Percentiles rank a stretch among this genome's conserved stretches.
Conservation (phyloP, 495 filamentous ascomycete genomes). For the Trichoderma asperelloides region DNA sequence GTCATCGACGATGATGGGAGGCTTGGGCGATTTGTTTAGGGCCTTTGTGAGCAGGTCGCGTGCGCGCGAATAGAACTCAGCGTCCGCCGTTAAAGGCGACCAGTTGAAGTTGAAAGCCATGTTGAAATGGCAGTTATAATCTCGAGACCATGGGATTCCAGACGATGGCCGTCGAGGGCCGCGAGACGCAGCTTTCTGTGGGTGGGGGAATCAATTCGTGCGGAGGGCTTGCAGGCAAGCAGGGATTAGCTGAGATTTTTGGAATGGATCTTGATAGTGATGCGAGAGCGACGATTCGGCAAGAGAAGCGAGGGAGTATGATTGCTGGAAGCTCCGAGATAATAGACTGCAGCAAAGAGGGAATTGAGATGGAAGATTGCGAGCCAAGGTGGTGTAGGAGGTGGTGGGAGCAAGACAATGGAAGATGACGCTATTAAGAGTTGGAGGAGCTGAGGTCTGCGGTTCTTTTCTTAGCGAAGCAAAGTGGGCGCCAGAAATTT, state of each 20-base stretch:
- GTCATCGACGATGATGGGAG: conserved; percentile 98
- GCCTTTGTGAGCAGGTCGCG: conserved; percentile 90
- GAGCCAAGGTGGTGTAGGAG: background rate
- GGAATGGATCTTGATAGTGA: background rate
- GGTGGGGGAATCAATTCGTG: background rate
- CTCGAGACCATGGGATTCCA: conserved; percentile 6
- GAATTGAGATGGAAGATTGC: background rate
- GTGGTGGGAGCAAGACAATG: background rate
- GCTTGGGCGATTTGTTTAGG: conserved; percentile 96
- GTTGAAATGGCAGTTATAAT: conserved; percentile 29
- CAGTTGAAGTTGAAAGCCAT: conserved; percentile 99
- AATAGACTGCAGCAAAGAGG: background rate
- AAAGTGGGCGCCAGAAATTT: conserved; percentile 3
- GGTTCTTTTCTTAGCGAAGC: background rate
- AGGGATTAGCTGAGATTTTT: background rate
- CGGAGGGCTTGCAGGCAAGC: background rate
- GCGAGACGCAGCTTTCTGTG: background rate
- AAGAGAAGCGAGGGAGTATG: background rate
- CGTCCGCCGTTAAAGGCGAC: conserved; percentile 95
- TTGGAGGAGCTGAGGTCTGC: background rate
- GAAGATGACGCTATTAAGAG: conserved; percentile 6
- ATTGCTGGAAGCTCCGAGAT: background rate
- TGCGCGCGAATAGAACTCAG: conserved; percentile 78
- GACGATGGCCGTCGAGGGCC: background rate
- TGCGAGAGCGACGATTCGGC: background rate